phyloP scores from a whole-genome alignment of 2,329 filamentous ascomycete species.

The Xylaria sp. region DNA sequence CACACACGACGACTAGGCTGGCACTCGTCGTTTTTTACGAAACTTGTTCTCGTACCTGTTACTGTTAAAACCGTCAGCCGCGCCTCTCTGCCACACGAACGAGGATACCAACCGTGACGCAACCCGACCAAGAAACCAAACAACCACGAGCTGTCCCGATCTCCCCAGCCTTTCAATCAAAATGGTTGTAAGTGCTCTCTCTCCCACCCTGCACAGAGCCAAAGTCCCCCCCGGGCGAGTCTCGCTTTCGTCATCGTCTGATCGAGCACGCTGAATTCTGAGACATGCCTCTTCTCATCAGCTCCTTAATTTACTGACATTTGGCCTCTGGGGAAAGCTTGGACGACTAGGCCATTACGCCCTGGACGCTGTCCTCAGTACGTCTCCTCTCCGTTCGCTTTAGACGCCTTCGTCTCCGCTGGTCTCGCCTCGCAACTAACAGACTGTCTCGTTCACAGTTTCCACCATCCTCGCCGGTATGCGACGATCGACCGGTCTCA shows the following conservation, averaged over 20 bases:
- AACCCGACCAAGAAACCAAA: not conserved
- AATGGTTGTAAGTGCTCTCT: slow-evolving; percentile 33
- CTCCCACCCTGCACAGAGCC: not conserved
- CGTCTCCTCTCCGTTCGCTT: slow-evolving; percentile 44
- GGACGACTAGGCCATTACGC: slow-evolving; percentile 93
- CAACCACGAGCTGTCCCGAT: not conserved
- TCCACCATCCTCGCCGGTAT: slow-evolving; percentile 96
- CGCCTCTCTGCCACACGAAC: not conserved
- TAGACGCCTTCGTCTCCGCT: not conserved
- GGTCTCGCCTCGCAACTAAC: slow-evolving; percentile 8
- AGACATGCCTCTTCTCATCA: slow-evolving; percentile 48
- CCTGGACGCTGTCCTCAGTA: slow-evolving; percentile 92
- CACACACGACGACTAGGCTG: not conserved
- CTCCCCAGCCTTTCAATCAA: slow-evolving; percentile 16
- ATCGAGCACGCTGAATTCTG: slow-evolving; percentile 44
- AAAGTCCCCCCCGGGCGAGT: not conserved
- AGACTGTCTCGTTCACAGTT: slow-evolving; percentile 59
- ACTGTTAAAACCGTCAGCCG: not conserved
- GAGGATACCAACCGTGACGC: not conserved
- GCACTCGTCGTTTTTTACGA: not conserved
- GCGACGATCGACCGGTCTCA: slow-evolving; percentile 95
- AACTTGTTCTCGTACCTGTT: not conserved
- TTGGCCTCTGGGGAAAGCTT: slow-evolving; percentile 78
- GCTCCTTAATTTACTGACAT: slow-evolving; percentile 71
- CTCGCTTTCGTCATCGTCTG: not conserved